Evolutionary conservation across 2,329 filamentous ascomycete species (phyloP).

Genomic region (Colletotrichum shisoi): DNA sequence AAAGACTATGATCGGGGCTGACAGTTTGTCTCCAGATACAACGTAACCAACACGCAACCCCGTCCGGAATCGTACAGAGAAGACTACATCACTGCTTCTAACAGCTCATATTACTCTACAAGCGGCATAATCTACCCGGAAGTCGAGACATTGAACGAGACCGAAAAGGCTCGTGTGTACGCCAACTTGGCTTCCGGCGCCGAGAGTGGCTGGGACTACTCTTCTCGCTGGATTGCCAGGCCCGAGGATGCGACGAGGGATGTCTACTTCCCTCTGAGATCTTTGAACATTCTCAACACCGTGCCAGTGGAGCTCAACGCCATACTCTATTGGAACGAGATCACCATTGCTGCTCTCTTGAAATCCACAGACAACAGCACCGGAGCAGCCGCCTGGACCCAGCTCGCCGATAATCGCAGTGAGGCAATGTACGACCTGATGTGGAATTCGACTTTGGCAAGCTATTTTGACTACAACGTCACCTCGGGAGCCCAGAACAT

Average conservation of each 20-base stretch:
- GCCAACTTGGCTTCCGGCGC: slow-evolving; percentile 70
- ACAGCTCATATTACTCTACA: slow-evolving; percentile 66
- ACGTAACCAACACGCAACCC: slow-evolving; percentile 70
- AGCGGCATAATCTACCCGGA: slow-evolving; percentile 67
- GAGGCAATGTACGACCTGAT: slow-evolving; percentile 69
- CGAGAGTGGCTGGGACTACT: slow-evolving; percentile 73
- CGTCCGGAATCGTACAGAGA: slow-evolving; percentile 73
- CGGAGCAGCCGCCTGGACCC: slow-evolving; percentile 59
- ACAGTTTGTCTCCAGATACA: slow-evolving; percentile 53
- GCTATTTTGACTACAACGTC: slow-evolving; percentile 75
- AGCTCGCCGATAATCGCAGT: slow-evolving; percentile 61
- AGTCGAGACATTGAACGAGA: slow-evolving; percentile 58
- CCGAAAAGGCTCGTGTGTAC: slow-evolving; percentile 63
- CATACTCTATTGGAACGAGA: slow-evolving; percentile 72
- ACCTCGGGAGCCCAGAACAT: slow-evolving; percentile 65
- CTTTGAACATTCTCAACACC: slow-evolving; percentile 65
- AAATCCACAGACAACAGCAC: slow-evolving; percentile 59
- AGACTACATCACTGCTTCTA: slow-evolving; percentile 71
- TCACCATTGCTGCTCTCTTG: slow-evolving; percentile 65
- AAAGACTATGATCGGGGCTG: neutral
- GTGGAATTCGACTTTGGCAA: slow-evolving; percentile 69
- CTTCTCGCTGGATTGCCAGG: slow-evolving; percentile 64
- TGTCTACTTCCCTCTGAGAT: slow-evolving; percentile 71
- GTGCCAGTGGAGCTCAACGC: slow-evolving; percentile 73
- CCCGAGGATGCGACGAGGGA: slow-evolving; percentile 66